Evolutionary conservation across 371 early-diverging fungal species (phyloP), one percentile per base, ranked within the genome.

Genomic region (Mycotypha africana): DNA sequence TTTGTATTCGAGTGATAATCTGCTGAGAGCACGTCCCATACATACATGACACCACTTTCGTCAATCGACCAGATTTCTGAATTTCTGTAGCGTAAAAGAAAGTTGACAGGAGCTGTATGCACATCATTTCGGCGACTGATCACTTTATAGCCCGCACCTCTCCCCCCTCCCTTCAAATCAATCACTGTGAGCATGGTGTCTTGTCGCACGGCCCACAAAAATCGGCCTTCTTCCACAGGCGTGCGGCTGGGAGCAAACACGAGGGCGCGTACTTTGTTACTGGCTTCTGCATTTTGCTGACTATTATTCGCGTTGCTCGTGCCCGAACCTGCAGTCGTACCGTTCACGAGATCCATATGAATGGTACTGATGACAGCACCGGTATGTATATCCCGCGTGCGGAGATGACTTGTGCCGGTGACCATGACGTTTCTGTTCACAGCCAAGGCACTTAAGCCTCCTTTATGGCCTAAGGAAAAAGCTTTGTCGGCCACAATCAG

Each of bases 1-100:
- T 49, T 45, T 52, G 54, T 37, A 53, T 58, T 36, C 0, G 36
- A 7, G 47, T 47, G 22, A 51, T 54, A 17, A 40, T 60, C 56
- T 47, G 39, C 53, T 30, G 65, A 30, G 32, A 70, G 56, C 1
- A 62, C 51, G 2, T 73, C 67, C 92, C 92, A 91, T 4, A 85
- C 69, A 46, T 78, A 75, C 30, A 89, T 51, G 3, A 73, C 61
- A 2, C 90, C 90, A 28, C 65, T 73, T 15, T 88, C 87, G 47
- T 92, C 92, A 11, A 89, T 56, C 0, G 89, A 83, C 85, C 84
- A 87, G 38, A 92, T 60, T 31, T 81, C 74, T 7, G 60, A 58
- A 28, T 74, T 69, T 12, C 55, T 38, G 30, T 70, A 57, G 5
- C 83, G 74, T 41, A 89, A 43, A 15, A 92, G 77, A 47, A 79